phyloP scores from a whole-genome alignment of 768 basidiomycete genomes.

The Trametes villosa region DNA sequence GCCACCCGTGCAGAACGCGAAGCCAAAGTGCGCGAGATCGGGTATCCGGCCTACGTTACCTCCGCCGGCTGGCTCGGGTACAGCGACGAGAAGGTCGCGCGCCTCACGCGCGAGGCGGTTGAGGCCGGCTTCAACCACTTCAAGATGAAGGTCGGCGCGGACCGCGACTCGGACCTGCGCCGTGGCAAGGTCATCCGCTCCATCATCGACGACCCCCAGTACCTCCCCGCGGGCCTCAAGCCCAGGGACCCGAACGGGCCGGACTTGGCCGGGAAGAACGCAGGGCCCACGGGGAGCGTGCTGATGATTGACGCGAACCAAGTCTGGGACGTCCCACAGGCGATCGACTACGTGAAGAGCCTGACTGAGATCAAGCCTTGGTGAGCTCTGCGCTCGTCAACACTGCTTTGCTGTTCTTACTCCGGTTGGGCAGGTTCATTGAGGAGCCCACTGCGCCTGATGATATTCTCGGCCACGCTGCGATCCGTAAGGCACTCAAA shows the following conservation, averaged over 20 bases:
- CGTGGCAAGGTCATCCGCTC: slow-evolving; percentile 89
- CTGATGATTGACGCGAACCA: slow-evolving; percentile 99
- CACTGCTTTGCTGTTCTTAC: not conserved
- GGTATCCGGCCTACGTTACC: slow-evolving; percentile 94
- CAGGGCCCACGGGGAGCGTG: slow-evolving; percentile 91
- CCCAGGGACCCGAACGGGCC: slow-evolving; percentile 64
- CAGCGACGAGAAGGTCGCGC: slow-evolving; percentile 87
- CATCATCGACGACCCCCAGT: slow-evolving; percentile 91
- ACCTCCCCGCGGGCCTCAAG: slow-evolving; percentile 63
- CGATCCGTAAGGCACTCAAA: slow-evolving; percentile 77
- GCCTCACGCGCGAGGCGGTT: slow-evolving; percentile 86
- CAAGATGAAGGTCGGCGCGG: slow-evolving; percentile 97
- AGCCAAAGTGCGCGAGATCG: slow-evolving; percentile 67
- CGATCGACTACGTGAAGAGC: slow-evolving; percentile 87
- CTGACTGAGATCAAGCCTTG: slow-evolving; percentile 86
- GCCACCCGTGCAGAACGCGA: slow-evolving; percentile 80
- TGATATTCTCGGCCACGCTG: slow-evolving; percentile 84
- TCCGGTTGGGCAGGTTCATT: slow-evolving; percentile 79
- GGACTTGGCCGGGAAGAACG: slow-evolving; percentile 85
- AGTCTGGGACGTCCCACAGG: slow-evolving; percentile 92
- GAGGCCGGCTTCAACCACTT: slow-evolving; percentile 94
- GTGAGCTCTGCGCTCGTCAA: slow-evolving; percentile 42
- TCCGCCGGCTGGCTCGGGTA: slow-evolving; percentile 95
- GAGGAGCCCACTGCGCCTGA: slow-evolving; percentile 94
- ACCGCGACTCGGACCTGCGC: slow-evolving; percentile 80